These are phyloP conservation scores for Saccharomycopsis malanga DNA, from an alignment of 805 yeast genomes.

Conservation along the genomic window DNA sequence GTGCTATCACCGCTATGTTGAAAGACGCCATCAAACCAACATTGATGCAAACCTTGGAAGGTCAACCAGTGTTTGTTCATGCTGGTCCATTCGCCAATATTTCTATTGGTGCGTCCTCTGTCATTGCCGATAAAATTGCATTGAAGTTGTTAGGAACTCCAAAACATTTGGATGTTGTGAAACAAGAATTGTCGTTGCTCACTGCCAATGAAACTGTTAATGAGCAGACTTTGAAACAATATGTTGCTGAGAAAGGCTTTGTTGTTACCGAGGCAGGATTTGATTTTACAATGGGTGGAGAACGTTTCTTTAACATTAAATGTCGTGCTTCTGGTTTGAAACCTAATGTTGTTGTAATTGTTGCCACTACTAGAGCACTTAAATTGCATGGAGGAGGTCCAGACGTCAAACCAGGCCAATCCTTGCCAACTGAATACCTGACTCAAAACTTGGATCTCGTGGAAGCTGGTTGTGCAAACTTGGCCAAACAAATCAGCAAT, in stretches of 20 bases:
- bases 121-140: conserved; percentile 88
- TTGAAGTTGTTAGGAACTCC: conserved; percentile 77
- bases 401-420: conserved; percentile 88
- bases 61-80: conserved; percentile 95
- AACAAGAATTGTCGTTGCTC: conserved; percentile 23
- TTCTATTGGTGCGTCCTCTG: conserved; percentile 93
- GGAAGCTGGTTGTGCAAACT: conserved; percentile 73
- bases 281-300: conserved; percentile 99
- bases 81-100: conserved; percentile 99
- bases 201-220: neutral
- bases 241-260: conserved; percentile 56
- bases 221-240: conserved; percentile 1
- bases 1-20: conserved; percentile 89
- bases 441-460: conserved; percentile 76
- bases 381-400: conserved; percentile 97
- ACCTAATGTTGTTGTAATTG: conserved; percentile 89
- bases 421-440: conserved; percentile 74
- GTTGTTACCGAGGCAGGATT: conserved; percentile 98
- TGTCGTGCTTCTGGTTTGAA: conserved; percentile 83
- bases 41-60: conserved; percentile 94
- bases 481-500: conserved; percentile 84
- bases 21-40: conserved; percentile 96
- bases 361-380: conserved; percentile 94
- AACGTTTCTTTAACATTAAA: conserved; percentile 91
- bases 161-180: conserved; percentile 33